phyloP scores from a whole-genome alignment of 2,329 filamentous ascomycete species.

The Cladophialophora chaetospira region DNA sequence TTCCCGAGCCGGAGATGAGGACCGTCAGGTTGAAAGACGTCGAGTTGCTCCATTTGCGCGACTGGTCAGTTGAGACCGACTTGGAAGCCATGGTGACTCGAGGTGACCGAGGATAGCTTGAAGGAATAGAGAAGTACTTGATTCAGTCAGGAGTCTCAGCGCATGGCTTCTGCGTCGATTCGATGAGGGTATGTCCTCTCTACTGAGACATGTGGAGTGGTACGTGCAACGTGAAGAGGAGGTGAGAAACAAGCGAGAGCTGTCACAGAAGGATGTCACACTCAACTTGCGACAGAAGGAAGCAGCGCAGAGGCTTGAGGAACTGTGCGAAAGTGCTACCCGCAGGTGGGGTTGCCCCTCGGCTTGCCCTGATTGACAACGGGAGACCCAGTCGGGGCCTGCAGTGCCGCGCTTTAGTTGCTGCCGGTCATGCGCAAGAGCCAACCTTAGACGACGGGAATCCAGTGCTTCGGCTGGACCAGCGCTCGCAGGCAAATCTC shows the following conservation, averaged over 20 bases:
- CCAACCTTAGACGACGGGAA: not conserved
- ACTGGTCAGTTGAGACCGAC: constrained; percentile 23
- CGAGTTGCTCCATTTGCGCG: constrained; percentile 26
- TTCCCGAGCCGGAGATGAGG: constrained; percentile 72
- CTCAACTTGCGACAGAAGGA: constrained; percentile 7
- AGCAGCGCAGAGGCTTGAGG: constrained; percentile 1
- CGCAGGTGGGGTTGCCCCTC: not conserved
- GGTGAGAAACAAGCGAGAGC: not conserved
- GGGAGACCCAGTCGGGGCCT: constrained; percentile 7
- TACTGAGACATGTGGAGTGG: not conserved
- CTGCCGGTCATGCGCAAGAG: not conserved
- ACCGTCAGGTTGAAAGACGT: constrained; percentile 54
- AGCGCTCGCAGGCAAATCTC: not conserved
- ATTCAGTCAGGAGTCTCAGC: too few relatives aligned
- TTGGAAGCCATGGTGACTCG: constrained; percentile 8
- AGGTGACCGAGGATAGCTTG: not conserved
- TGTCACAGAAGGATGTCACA: constrained; percentile 4
- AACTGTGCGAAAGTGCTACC: constrained; percentile 11
- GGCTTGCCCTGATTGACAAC: not conserved
- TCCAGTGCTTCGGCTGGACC: not conserved
- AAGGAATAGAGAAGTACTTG: too few relatives aligned
- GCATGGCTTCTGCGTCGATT: too few relatives aligned
- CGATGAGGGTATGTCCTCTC: too few relatives aligned
- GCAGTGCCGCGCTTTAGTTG: constrained; percentile 10
- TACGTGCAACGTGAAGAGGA: not conserved